Evolutionary conservation across 169 alveolate genomes (phyloP).

Genomic region (Eimeria necatrix): DNA sequence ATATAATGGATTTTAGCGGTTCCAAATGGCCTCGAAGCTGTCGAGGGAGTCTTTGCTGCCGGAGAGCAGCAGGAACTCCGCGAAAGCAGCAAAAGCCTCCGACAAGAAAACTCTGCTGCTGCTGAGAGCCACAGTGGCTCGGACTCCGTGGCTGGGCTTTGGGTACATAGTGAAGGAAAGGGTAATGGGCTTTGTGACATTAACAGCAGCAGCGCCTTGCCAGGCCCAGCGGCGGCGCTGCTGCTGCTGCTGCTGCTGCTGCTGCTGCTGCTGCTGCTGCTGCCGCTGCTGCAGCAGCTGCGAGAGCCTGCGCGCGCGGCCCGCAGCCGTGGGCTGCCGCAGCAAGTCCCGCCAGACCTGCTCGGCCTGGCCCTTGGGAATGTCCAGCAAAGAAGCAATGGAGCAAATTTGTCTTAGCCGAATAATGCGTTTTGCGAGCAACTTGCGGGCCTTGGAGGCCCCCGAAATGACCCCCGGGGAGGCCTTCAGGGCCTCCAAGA

Average conservation of each 20-base stretch:
- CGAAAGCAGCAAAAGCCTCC: background rate
- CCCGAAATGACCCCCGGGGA: background rate
- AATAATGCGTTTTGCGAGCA: background rate
- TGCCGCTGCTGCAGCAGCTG: background rate
- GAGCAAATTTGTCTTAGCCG: background rate
- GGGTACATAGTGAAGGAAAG: slow-evolving; percentile 23
- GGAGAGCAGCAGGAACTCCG: background rate
- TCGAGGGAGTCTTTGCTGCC: too few species aligned
- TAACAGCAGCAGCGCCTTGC: background rate
- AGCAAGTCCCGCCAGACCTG: background rate
- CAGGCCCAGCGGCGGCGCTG: background rate
- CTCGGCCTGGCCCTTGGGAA: background rate
- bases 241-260: background rate
- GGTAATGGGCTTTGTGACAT: background rate
- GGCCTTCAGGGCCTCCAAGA: background rate
- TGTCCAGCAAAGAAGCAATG: too few species aligned
- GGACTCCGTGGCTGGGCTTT: background rate
- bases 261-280: background rate
- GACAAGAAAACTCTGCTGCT: background rate
- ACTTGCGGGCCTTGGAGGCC: background rate
- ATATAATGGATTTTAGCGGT: too few species aligned
- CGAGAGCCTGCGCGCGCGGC: background rate
- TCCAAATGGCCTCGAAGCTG: too few species aligned
- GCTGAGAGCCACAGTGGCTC: background rate
- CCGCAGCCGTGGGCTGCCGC: background rate